Conservation (phyloP, 495 filamentous ascomycete species). For the Staphylotrichum longicolle region DNA sequence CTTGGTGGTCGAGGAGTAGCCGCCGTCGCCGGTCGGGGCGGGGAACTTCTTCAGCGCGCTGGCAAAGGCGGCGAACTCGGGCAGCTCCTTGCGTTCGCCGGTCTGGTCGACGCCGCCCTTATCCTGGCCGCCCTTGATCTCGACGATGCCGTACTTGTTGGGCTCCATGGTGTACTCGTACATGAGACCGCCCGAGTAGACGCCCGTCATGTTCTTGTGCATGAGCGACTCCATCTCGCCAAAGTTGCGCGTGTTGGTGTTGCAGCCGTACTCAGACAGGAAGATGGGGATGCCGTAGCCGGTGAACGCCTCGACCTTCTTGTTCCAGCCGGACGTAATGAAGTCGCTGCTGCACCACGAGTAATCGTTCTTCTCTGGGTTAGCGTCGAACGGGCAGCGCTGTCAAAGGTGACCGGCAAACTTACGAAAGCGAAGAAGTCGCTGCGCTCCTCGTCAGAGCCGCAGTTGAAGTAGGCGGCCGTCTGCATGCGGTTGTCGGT, state of each 20-base stretch:
- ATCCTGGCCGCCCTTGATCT: conserved; percentile 54
- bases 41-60: conserved; percentile 59
- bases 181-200: conserved; percentile 95
- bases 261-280: conserved; percentile 95
- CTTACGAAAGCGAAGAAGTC: conserved; percentile 90
- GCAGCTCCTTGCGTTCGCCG: conserved; percentile 29
- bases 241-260: conserved; percentile 73
- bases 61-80: conserved; percentile 62
- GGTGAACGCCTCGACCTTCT: conserved; percentile 87
- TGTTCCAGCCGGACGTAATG: conserved; percentile 75
- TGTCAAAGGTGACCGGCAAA: background rate
- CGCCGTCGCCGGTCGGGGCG: conserved; percentile 71
- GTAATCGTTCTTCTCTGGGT: conserved; percentile 73
- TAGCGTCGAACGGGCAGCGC: background rate
- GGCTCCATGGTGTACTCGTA: conserved; percentile 91
- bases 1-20: conserved; percentile 66
- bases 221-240: conserved; percentile 80
- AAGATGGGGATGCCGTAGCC: conserved; percentile 92
- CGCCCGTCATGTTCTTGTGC: conserved; percentile 75
- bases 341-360: conserved; percentile 94
- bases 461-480: conserved; percentile 95
- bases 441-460: conserved; percentile 76
- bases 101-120: conserved; percentile 46
- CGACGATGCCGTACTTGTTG: conserved; percentile 76
- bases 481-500: conserved; percentile 84